Base-by-base conservation (phyloP, 805 yeast species). In the Metschnikowia lochheadii region DNA sequence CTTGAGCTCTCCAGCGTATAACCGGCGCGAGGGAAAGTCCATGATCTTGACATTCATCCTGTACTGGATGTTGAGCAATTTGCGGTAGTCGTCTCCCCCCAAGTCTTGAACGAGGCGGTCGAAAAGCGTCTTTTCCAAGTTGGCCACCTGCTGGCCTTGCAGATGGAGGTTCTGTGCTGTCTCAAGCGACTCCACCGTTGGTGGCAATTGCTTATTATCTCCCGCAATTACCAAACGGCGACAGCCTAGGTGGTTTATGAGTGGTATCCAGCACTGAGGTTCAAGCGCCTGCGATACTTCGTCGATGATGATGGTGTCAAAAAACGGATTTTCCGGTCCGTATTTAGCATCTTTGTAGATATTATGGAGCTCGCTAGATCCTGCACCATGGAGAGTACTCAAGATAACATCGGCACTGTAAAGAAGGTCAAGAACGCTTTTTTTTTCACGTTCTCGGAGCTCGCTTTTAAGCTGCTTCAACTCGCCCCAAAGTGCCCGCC, bases 201-300 rank as follows among this genome's bases (percentile, higher is more conserved):
- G 97, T 0, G 98, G 92, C 32, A 92, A 72, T 66, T 92, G 99
- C 69, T 82, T 82, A 61, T 91, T 86, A 63, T 92, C 99, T 47
- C 99, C 99, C 0, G 98, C 97, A 21, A 92, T 76, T 1, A 92
- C 80, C 21, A 92, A 65, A 48, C 83, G 77, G 34, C 76, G 74
- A 39, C 81, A 20, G 7, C 81, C 76, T 13, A 76, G 67, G 59
- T 87, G 92, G 36, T 79, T 78, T 3, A 89, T 74, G 6, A 94
- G 53, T 0, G 99, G 97, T 21, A 92, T 90, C 97, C 97, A 91
- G 61, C 97, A 90, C 57, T 92, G 96, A 1, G 97, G 96, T 61
- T 92, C 97, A 49, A 92, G 68, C 10, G 97, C 79, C 65, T 92
- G 99, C 0, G 97, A 89, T 0, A 92, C 97, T 66, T 92, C 99